Base-by-base conservation (phyloP, 495 filamentous ascomycete genomes). In the Choiromyces venosus region DNA sequence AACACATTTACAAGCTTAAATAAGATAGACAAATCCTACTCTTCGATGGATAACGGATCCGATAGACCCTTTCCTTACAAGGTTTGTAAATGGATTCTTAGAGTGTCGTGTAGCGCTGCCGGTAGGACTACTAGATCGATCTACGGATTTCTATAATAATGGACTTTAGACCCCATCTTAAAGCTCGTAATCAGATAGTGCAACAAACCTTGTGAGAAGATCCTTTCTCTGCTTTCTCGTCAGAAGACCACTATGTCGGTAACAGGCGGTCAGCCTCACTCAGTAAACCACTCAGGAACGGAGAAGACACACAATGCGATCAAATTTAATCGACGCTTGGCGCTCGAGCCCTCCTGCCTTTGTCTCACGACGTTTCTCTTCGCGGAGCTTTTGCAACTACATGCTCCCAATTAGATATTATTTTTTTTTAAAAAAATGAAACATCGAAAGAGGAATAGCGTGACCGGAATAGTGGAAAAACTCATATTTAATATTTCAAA, bases 261-360 rank as follows among this genome's bases (percentile, higher is more conserved):
- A 61, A 18, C 25, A 33, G 0, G 25, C 10, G 18, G 52, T 61
- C 4, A 61, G 25, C 16, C 25, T 33, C 12, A 16, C 2, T 56
- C 1, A 18, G 25, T 18, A 33, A 3, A 16, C 12, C 25, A 61
- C 25, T 25, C 3, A 56, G 12, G 52, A 16, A 29, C 25, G 25
- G 52, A 12, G 25, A 25, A 9, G 42, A 71, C 74, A 66, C 9
- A 76, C 74, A 9, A 64, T 52, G 69, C 75, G 65, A 65, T 77
- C 74, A 14, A 70, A 56, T 40, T 69, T 72, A 25, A 66, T 64
- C 42, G 66, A 67, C 10, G 37, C 39, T 69, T 73, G 71, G 25
- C 74, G 76, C 85, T 88, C 71, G 82, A 84, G 75, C 87, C 87
- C 65, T 84, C 84, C 77, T 85, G 88, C 71, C 84, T 83, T 73